Evolutionary conservation across 345 rosid genomes (phyloP).

Genomic region (Rhizophora apiculata): DNA sequence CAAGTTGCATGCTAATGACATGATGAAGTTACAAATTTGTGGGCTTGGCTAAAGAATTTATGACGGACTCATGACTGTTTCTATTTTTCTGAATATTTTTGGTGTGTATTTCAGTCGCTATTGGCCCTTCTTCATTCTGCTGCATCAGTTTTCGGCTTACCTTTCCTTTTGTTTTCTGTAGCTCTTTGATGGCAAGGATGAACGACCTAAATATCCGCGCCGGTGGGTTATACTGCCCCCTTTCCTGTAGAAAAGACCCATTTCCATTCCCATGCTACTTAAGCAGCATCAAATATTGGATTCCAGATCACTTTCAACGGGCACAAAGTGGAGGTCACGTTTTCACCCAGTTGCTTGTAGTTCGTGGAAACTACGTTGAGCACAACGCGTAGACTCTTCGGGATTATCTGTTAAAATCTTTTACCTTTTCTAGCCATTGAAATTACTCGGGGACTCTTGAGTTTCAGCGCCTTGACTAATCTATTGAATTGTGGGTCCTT

Average conservation of each 20-base stretch:
- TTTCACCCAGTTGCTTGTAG: conserved; percentile 1
- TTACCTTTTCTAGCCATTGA: background rate
- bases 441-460: background rate
- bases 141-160: background rate
- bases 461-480: background rate
- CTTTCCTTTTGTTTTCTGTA: conserved; percentile 29
- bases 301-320: conserved; percentile 10
- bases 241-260: conserved; percentile 48
- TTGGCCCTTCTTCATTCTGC: conserved; percentile 2
- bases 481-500: background rate
- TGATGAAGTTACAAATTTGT: no score
- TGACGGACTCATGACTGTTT: background rate
- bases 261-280: background rate
- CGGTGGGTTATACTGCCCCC: conserved; percentile 96
- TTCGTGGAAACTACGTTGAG: conserved; percentile 16
- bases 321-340: conserved; percentile 3
- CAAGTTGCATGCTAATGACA: no score
- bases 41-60: background rate
- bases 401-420: background rate
- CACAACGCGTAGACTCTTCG: background rate
- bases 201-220: conserved; percentile 82
- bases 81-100: background rate
- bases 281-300: background rate
- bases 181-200: conserved; percentile 95
- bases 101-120: background rate